Evolutionary conservation across 306 rosid genomes (phyloP), one percentile per base, ranked within the genome.

Genomic region (Crotalaria pallida): DNA sequence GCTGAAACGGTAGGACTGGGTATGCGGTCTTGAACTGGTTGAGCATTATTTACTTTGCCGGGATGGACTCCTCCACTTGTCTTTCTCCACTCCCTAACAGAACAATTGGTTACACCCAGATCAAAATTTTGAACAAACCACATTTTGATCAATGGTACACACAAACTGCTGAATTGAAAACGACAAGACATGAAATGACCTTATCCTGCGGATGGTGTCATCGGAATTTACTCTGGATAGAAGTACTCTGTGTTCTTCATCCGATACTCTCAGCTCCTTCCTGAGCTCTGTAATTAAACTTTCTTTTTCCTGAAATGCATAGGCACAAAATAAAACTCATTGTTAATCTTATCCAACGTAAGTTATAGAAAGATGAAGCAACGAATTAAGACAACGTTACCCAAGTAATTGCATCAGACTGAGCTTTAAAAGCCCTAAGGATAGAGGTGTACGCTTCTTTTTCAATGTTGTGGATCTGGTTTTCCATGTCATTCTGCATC

Each of bases 211-310:
- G 53, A 92, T 89, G 72, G 85, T 80, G 49, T 92, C 97, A 51
- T 89, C 96, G 4, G 88, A 84, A 72, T 92, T 92, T 59, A 89
- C 97, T 78, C 81, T 78, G 15, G 88, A 71, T 15, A 92, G 82
- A 72, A 88, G 91, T 71, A 87, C 92, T 79, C 97, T 84, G 82
- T 92, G 97, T 71, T 88, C 93, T 50, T 87, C 97, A 75, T 92
- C 89, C 7, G 97, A 88, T 75, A 92, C 90, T 85, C 96, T 85
- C 79, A 92, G 76, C 81, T 92, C 97, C 80, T 92, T 92, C 82
- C 97, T 82, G 65, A 92, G 92, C 80, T 92, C 97, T 16, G 97
- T 88, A 74, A 92, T 87, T 83, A 88, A 72, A 75, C 96, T 78
- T 82, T 91, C 96, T 78, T 88, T 92, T 78, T 92, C 97, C 97